Evolutionary conservation across 352 stramenopile species (phyloP).

Genomic region (Pythium coloratum): DNA sequence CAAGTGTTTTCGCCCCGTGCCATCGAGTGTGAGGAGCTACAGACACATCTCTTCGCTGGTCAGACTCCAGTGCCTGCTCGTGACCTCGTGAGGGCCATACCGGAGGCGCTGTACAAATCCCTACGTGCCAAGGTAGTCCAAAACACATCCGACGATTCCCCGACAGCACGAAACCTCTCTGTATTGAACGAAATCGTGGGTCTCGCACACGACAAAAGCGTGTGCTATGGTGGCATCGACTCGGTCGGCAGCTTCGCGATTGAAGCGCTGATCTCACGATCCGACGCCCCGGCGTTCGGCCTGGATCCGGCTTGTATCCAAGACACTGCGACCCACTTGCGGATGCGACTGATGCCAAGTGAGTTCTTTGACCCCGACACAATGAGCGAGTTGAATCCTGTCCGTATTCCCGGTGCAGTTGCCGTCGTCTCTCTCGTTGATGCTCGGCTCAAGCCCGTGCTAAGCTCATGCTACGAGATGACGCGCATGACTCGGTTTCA

Average conservation of each 20-base stretch:
- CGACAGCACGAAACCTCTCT: slow-evolving; percentile 11
- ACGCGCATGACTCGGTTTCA: slow-evolving; percentile 16
- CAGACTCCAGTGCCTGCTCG: background rate
- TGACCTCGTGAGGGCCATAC: slow-evolving; percentile 31
- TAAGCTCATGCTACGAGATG: slow-evolving; percentile 21
- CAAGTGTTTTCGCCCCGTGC: slow-evolving; percentile 30
- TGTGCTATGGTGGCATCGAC: slow-evolving; percentile 40
- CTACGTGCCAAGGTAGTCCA: slow-evolving; percentile 30
- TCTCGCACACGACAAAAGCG: slow-evolving; percentile 21
- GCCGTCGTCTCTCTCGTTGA: slow-evolving; percentile 33
- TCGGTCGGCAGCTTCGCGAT: slow-evolving; percentile 34
- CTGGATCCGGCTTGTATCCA: slow-evolving; percentile 31
- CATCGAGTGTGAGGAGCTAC: slow-evolving; percentile 30
- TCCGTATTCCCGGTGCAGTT: slow-evolving; percentile 27
- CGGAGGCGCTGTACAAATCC: slow-evolving; percentile 22
- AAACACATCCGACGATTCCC: slow-evolving; percentile 10
- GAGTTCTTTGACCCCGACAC: slow-evolving; percentile 33
- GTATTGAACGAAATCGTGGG: slow-evolving; percentile 30
- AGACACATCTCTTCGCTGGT: slow-evolving; percentile 19
- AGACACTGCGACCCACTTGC: slow-evolving; percentile 26
- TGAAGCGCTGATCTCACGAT: slow-evolving; percentile 31
- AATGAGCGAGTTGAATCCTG: slow-evolving; percentile 39
- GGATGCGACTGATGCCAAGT: slow-evolving; percentile 32
- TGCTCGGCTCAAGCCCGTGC: slow-evolving; percentile 15
- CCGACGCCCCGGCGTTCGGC: slow-evolving; percentile 29